These are phyloP conservation scores for Hymenoscyphus occultus DNA, from an alignment of 2,329 filamentous ascomycete species.

Conservation along the genomic window DNA sequence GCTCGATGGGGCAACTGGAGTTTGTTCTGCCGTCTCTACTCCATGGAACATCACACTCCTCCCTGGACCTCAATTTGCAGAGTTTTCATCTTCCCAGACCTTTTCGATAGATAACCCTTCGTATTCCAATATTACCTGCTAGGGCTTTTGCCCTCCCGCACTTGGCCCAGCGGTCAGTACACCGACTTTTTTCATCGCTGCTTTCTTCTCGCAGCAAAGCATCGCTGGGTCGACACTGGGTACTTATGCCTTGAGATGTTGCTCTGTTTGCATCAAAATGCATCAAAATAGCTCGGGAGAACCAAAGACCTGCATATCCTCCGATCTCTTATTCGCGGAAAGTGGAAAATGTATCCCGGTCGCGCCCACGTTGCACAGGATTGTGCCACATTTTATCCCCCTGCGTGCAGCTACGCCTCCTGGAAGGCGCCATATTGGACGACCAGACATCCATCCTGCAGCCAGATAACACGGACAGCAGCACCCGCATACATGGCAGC, in stretches of 20 bases:
- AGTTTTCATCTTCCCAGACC: conserved; percentile 24
- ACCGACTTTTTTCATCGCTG: conserved; percentile 1
- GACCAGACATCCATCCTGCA: conserved; percentile 16
- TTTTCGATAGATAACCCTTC: conserved; percentile 7
- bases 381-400: conserved; percentile 11
- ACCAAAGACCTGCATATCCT: conserved; percentile 12
- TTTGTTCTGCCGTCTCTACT: conserved; percentile 19
- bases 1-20: conserved; percentile 7
- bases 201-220: conserved; percentile 16
- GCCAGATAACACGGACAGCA: conserved; percentile 17
- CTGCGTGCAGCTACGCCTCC: conserved; percentile 9
- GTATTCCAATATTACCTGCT: conserved; percentile 7
- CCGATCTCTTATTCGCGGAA: conserved; percentile 15
- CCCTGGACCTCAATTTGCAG: conserved; percentile 26
- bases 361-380: conserved; percentile 18
- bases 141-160: conserved; percentile 15
- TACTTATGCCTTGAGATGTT: conserved; percentile 9
- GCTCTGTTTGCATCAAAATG: conserved; percentile 19
- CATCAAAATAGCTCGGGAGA: conserved; percentile 7
- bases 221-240: conserved; percentile 5
- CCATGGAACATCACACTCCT: conserved; percentile 11
- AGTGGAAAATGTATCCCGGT: neutral
- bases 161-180: conserved; percentile 11
- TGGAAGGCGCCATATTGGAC: conserved; percentile 20
- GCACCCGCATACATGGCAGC: conserved; percentile 16